Evolutionary conservation across 768 basidiomycete species (phyloP).

Genomic region (Rhodocollybia butyracea): DNA sequence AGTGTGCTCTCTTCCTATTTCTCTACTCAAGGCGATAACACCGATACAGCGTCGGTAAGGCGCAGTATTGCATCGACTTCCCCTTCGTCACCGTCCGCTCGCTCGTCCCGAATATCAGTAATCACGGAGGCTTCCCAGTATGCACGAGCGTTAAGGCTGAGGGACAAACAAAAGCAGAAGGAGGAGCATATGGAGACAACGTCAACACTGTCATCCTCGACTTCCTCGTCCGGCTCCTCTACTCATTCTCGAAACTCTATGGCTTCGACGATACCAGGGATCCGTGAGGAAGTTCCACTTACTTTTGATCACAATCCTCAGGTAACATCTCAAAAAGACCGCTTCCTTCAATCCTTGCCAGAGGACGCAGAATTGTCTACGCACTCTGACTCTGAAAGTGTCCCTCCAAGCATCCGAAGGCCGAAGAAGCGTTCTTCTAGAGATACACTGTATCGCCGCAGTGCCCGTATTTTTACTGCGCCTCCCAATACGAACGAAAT

Average conservation of each 20-base stretch:
- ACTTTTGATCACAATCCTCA: constrained; percentile 42
- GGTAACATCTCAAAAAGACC: neutral
- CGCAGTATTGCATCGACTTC: neutral
- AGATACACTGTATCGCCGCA: constrained; percentile 8
- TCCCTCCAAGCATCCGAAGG: constrained; percentile 2
- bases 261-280: constrained; percentile 26
- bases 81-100: neutral
- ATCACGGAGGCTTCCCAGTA: constrained; percentile 5
- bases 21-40: constrained; percentile 34
- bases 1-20: constrained; percentile 62
- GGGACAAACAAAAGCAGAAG: constrained; percentile 2
- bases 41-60: constrained; percentile 9
- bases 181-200: constrained; percentile 12
- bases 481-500: constrained; percentile 1
- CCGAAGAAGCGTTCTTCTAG: constrained; percentile 6
- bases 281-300: constrained; percentile 36
- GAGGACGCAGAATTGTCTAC: constrained; percentile 15
- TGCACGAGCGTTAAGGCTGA: neutral
- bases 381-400: constrained; percentile 11
- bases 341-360: constrained; percentile 13
- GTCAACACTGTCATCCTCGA: constrained; percentile 30
- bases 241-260: constrained; percentile 23
- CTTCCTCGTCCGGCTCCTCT: constrained; percentile 44
- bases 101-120: neutral
- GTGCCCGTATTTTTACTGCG: constrained; percentile 7